Conservation (phyloP, 1,284 basidiomycete genomes). For the Butyriboletus appendiculatus region DNA sequence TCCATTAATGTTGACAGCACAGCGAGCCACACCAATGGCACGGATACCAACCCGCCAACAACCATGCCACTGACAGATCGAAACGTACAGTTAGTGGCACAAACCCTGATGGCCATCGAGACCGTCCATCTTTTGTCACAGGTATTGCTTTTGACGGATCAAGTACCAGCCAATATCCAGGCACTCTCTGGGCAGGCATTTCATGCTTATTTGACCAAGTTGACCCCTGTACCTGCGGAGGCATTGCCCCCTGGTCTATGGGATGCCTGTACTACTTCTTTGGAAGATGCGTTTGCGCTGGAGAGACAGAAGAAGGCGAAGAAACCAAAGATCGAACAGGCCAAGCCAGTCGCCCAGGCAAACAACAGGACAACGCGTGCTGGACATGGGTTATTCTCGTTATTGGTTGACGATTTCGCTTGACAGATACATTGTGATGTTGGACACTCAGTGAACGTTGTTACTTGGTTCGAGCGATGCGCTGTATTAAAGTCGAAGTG, state of each 20-base stretch:
- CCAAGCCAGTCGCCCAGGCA: slow-evolving; percentile 9
- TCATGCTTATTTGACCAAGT: slow-evolving; percentile 49
- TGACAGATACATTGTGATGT: slow-evolving; percentile 9
- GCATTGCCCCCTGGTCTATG: slow-evolving; percentile 40
- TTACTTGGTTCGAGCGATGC: not conserved
- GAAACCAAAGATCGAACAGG: slow-evolving; percentile 30
- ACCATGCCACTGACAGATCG: slow-evolving; percentile 50
- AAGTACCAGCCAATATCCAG: slow-evolving; percentile 46
- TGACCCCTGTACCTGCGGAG: slow-evolving; percentile 21
- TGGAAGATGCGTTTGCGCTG: slow-evolving; percentile 52
- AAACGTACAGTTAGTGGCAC: slow-evolving; percentile 72
- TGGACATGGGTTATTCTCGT: slow-evolving; percentile 27
- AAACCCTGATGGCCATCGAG: slow-evolving; percentile 61
- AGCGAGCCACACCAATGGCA: slow-evolving; percentile 18
- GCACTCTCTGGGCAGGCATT: slow-evolving; percentile 59
- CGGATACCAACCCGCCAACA: slow-evolving; percentile 4
- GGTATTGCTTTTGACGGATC: slow-evolving; percentile 53
- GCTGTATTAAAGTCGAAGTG: not conserved
- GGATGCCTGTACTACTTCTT: slow-evolving; percentile 47
- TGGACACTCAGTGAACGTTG: not conserved
- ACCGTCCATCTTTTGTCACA: slow-evolving; percentile 60
- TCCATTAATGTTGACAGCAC: slow-evolving; percentile 3
- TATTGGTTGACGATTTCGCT: slow-evolving; percentile 28
- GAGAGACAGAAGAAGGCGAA: slow-evolving; percentile 47
- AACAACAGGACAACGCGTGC: slow-evolving; percentile 7